These are phyloP conservation scores for Komagataella mondaviorum DNA, from an alignment of 805 yeast genomes.

Conservation along the genomic window DNA sequence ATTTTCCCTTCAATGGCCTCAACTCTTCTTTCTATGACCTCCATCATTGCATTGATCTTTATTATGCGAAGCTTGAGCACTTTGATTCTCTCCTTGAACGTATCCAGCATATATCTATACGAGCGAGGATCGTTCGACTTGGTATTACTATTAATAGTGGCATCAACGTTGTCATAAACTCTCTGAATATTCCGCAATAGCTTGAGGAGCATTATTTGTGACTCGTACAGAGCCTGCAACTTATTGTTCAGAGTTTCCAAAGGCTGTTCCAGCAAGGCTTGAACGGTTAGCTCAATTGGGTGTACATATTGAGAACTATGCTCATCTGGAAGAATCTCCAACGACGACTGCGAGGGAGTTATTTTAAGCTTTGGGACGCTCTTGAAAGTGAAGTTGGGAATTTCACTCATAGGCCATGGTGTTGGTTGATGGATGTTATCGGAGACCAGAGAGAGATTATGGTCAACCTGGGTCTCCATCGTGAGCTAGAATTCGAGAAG, in stretches of 20 bases:
- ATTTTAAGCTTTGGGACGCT: slow-evolving; percentile 1
- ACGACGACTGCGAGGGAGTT: not conserved
- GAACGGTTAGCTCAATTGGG: slow-evolving; percentile 48
- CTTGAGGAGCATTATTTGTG: slow-evolving; percentile 39
- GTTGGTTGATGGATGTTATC: not conserved
- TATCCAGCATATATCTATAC: not conserved
- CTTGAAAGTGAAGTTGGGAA: slow-evolving; percentile 12
- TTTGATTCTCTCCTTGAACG: slow-evolving; percentile 9
- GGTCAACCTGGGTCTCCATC: too few relatives aligned
- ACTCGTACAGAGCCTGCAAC: slow-evolving; percentile 38
- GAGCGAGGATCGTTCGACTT: slow-evolving; percentile 4
- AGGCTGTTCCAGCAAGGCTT: slow-evolving; percentile 38
- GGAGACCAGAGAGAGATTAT: not conserved
- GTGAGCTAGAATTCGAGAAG: not conserved
- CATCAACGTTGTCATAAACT: slow-evolving; percentile 13
- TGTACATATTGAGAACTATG: slow-evolving; percentile 19
- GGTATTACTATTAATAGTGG: slow-evolving; percentile 12
- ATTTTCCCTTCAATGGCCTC: slow-evolving; percentile 11
- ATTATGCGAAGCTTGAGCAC: slow-evolving; percentile 12
- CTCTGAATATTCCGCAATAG: slow-evolving; percentile 27
- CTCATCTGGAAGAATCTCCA: slow-evolving; percentile 9
- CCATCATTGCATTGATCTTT: slow-evolving; percentile 15
- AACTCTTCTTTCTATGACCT: slow-evolving; percentile 22
- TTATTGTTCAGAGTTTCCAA: slow-evolving; percentile 36
- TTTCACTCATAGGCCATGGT: slow-evolving; percentile 1